phyloP scores from a whole-genome alignment of 2,329 filamentous ascomycete species.

The Penicillium sp. region DNA sequence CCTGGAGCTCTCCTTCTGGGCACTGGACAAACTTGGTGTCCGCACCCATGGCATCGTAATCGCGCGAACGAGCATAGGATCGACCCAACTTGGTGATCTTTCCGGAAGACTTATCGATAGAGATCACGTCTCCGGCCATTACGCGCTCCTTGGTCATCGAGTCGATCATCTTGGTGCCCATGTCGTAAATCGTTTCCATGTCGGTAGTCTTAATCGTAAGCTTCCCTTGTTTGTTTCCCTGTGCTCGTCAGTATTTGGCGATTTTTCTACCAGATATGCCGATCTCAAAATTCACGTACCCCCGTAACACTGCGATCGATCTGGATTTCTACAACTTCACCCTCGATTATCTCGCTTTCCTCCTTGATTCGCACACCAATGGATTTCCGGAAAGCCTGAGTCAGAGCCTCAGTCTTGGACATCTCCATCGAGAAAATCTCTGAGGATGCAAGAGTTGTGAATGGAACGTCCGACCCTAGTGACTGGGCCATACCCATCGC shows the following conservation, averaged over 20 bases:
- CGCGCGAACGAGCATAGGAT: constrained; percentile 88
- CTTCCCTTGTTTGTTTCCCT: constrained; percentile 95
- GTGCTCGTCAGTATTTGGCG: constrained; percentile 13
- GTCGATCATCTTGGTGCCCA: constrained; percentile 99
- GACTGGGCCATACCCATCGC: constrained; percentile 99
- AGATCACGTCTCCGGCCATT: constrained; percentile 97
- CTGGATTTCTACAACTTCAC: constrained; percentile 97
- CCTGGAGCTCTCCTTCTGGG: constrained; percentile 94
- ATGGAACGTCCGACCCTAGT: constrained; percentile 88
- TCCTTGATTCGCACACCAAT: constrained; percentile 98
- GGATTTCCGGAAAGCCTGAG: constrained; percentile 97
- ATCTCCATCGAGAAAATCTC: constrained; percentile 99
- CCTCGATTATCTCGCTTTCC: constrained; percentile 98
- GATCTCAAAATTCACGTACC: constrained; percentile 38
- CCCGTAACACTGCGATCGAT: constrained; percentile 96
- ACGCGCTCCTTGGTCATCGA: constrained; percentile 99
- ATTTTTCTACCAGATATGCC: not conserved
- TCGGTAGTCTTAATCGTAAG: constrained; percentile 99
- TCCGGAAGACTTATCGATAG: constrained; percentile 96
- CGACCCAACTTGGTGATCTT: constrained; percentile 97
- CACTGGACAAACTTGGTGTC: constrained; percentile 98
- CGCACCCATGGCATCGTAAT: constrained; percentile 98
- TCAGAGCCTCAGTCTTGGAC: constrained; percentile 98
- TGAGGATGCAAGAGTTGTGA: constrained; percentile 90
- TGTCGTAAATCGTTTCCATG: constrained; percentile 99